Evolutionary conservation across 2,329 filamentous ascomycete genomes (phyloP).

Genomic region (Pochonia chlamydosporia): DNA sequence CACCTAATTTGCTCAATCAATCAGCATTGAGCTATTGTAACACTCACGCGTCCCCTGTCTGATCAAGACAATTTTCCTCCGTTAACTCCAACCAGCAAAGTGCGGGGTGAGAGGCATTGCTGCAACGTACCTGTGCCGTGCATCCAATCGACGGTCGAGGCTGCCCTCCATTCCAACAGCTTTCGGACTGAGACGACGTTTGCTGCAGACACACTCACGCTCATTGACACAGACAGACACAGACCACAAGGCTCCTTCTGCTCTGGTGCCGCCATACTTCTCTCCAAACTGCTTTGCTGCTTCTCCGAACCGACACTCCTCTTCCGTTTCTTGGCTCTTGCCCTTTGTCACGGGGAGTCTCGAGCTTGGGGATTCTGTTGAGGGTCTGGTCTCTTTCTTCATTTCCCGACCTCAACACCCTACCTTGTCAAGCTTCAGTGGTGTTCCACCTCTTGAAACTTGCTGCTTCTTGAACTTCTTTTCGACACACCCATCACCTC

Average conservation of each 20-base stretch:
- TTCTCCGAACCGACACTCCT: neutral
- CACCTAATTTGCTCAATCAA: constrained; percentile 3
- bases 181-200: neutral
- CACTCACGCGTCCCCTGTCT: neutral
- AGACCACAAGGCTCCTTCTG: constrained; percentile 4
- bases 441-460: neutral
- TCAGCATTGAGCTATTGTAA: constrained; percentile 9
- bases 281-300: constrained; percentile 1
- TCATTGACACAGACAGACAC: neutral
- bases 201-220: neutral
- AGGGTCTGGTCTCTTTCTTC: neutral
- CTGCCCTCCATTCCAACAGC: constrained; percentile 22
- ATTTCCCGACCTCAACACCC: neutral
- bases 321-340: neutral
- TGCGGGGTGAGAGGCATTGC: constrained; percentile 18
- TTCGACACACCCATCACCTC: constrained; percentile 10
- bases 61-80: neutral
- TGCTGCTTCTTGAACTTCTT: constrained; percentile 3
- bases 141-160: constrained; percentile 22
- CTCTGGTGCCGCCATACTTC: neutral
- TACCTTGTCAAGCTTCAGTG: neutral
- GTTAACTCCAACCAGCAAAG: constrained; percentile 8
- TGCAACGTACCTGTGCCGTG: constrained; percentile 11
- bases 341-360: neutral
- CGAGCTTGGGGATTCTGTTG: neutral